Base-by-base conservation (phyloP, 148 eudicot genomes). In the Vaccinium myrtillus region DNA sequence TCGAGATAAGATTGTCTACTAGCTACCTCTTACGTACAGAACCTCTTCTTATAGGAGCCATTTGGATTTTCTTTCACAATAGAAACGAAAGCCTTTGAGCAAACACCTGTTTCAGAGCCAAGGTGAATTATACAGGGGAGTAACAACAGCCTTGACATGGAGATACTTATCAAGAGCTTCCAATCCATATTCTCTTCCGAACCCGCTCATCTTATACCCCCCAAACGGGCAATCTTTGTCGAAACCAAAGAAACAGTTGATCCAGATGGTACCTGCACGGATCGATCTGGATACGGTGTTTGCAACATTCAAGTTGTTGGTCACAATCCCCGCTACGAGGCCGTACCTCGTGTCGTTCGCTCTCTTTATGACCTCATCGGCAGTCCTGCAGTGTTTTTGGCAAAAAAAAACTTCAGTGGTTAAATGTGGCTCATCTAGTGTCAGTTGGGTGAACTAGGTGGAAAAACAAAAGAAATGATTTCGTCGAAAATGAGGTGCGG, bases 151-250 rank as follows among this genome's bases (percentile, higher is more conserved):
- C 87, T 94, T 93, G 63, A 87, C 85, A 48, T 91, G 93, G 39
- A 94, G 91, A 86, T 94, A 95, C 88, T 84, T 89, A 75, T 92
- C 80, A 76, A 95, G 92, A 30, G 85, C 91, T 3, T 94, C 94
- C 56, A 91, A 77, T 32, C 94, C 98, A 8, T 43, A 32, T 39
- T 95, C 97, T 79, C 91, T 89, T 9, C 95, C 98, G 16, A 92
- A 91, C 1, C 95, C 97, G 15, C 97, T 95, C 93, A 92, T 92
- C 80, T 94, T 93, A 80, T 91, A 95, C 6, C 95, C 98, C 21
- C 95, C 98, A 80, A 84, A 90, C 0, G 98, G 94, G 6, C 82
- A 88, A 63, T 93, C 97, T 0, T 4, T 27, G 77, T 93, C 93
- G 73, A 95, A 90, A 4, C 88, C 97, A 51, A 91, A 91, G 85